Evolutionary conservation across 306 rosid species (phyloP), one percentile per base, ranked within the genome.

Genomic region (Prunus campanulata): DNA sequence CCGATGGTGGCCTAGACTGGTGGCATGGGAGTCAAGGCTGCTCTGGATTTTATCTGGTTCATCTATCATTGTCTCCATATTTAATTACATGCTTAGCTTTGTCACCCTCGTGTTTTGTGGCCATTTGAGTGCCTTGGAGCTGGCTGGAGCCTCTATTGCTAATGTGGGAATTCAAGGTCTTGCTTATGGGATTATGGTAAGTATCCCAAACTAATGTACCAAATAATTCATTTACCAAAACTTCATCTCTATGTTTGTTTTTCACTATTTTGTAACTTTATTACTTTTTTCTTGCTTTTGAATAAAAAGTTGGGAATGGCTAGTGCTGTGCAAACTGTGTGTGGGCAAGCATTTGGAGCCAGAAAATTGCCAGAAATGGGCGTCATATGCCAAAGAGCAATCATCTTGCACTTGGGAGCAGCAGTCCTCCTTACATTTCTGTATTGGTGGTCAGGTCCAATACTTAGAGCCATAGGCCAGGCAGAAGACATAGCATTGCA

Each of bases 281-380:
- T 35, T 35, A 1, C 11, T 35, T 13, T 4, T 10, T 59, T 73
- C 7, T 6, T 15, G 67, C 27, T 59, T 59, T 46, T 11, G 32
- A 55, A 7, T n/a, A 25, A 6, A 7, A 35, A 89, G 97, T 39
- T 88, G 54, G 97, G 97, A 0, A 89, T 91, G 97, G 93, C 97
- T 3, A 86, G 90, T 82, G 97, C 97, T 4, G 91, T 91, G 52
- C 91, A 89, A 77, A 91, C 97, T 8, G 87, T 89, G 29, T 91
- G 97, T 61, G 94, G 97, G 29, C 97, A 91, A 83, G 92, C 94
- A 9, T 89, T 79, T 46, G 97, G 97, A 15, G 94, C 97, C 5
- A 86, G 67, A 44, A 80, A 82, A 9, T 30, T 78, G 42, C 63
- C 66, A 50, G 82, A 82, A 77, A 86, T 91, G 97, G 82, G 94